Conservation (phyloP, 2,329 filamentous ascomycete genomes). For the Paecilomyces dactylethromorphus region DNA sequence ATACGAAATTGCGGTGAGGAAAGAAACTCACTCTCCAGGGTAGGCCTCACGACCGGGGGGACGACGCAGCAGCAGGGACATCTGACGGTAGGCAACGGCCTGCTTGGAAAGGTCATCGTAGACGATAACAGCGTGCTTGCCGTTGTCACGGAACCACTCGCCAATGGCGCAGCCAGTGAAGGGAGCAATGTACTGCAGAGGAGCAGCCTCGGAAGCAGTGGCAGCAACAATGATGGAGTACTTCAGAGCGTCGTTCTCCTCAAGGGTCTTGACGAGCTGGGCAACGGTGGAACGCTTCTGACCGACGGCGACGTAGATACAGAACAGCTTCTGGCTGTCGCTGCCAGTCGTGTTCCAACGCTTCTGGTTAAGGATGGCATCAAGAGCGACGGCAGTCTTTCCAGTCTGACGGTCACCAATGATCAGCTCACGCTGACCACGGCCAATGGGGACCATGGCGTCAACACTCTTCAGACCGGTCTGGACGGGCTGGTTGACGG, state of each 20-base stretch:
- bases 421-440: constrained; percentile 99
- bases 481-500: constrained; percentile 98
- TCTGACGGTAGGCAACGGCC: constrained; percentile 96
- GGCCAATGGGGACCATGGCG: constrained; percentile 98
- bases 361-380: constrained; percentile 99
- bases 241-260: constrained; percentile 99
- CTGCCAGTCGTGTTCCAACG: constrained; percentile 85
- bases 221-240: constrained; percentile 91
- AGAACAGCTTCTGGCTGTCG: constrained; percentile 99
- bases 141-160: constrained; percentile 75
- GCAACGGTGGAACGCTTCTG: constrained; percentile 99
- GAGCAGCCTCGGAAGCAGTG: constrained; percentile 93
- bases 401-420: constrained; percentile 99
- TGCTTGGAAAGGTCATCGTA: constrained; percentile 98
- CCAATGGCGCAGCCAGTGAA: constrained; percentile 70
- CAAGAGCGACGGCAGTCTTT: constrained; percentile 97
- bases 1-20: constrained; percentile 3
- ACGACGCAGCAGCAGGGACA: constrained; percentile 96
- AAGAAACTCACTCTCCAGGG: constrained; percentile 67
- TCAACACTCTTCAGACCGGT: constrained; percentile 99
- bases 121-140: constrained; percentile 82
- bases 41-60: constrained; percentile 98
- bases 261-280: constrained; percentile 98
- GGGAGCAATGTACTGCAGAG: constrained; percentile 87
- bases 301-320: constrained; percentile 96